phyloP scores from a whole-genome alignment of 2,329 filamentous ascomycete species.

The Ophiocordyceps australis region DNA sequence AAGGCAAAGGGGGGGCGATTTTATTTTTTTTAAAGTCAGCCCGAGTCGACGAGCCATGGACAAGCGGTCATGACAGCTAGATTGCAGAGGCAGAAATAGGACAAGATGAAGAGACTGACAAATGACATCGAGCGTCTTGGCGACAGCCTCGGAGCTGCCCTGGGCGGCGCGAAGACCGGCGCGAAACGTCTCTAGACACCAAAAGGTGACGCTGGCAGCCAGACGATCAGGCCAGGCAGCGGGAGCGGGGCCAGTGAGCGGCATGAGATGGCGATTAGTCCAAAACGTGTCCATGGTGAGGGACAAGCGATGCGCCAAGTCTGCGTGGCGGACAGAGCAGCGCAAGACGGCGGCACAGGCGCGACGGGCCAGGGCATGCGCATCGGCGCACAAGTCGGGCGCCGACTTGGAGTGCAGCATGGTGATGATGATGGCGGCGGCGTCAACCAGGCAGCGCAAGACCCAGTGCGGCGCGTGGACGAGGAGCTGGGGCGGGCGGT shows the following conservation, averaged over 20 bases:
- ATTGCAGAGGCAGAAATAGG: too few relatives aligned
- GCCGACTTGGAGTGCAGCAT: slow-evolving; percentile 24
- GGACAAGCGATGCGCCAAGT: slow-evolving; percentile 25
- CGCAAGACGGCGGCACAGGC: slow-evolving; percentile 17
- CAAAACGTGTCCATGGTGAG: slow-evolving; percentile 31
- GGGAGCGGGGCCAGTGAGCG: slow-evolving; percentile 19
- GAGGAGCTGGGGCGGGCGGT: slow-evolving; percentile 18
- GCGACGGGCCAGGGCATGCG: slow-evolving; percentile 11
- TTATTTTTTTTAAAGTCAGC: background rate
- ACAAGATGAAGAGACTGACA: too few relatives aligned
- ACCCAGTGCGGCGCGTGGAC: slow-evolving; percentile 29
- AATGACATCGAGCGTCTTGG: slow-evolving; percentile 11
- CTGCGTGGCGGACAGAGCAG: slow-evolving; percentile 27
- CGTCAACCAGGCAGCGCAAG: slow-evolving; percentile 25
- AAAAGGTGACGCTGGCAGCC: slow-evolving; percentile 28
- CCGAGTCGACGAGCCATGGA: too few relatives aligned
- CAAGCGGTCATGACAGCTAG: too few relatives aligned
- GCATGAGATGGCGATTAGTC: slow-evolving; percentile 18
- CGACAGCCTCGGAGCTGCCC: slow-evolving; percentile 12
- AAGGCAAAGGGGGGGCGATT: too few relatives aligned
- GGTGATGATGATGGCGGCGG: slow-evolving; percentile 24
- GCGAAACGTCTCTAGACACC: slow-evolving; percentile 29
- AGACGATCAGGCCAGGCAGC: slow-evolving; percentile 25
- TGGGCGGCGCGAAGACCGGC: slow-evolving; percentile 18
- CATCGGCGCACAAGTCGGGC: slow-evolving; percentile 9